phyloP scores from a whole-genome alignment of 192 early-diverging fungal genomes.

The Coemansia sp. region DNA sequence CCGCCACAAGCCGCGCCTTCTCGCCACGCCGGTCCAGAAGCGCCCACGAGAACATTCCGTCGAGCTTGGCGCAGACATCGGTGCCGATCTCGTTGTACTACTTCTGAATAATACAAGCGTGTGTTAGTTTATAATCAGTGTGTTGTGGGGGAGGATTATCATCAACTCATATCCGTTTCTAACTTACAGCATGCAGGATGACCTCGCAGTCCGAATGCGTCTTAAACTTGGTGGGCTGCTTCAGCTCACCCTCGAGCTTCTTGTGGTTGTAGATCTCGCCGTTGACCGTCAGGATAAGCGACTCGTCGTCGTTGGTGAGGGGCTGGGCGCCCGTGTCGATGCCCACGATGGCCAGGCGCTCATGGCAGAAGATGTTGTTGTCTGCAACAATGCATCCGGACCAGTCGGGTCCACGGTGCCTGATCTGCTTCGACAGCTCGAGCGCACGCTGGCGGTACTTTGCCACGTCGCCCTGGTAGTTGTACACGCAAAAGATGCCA shows the following conservation, averaged over 20 bases:
- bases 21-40: slow-evolving; percentile 75
- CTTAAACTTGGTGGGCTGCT: slow-evolving; percentile 75
- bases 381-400: slow-evolving; percentile 79
- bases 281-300: slow-evolving; percentile 88
- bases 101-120: not conserved
- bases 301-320: slow-evolving; percentile 87
- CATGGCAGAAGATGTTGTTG: slow-evolving; percentile 92
- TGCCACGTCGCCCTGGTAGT: slow-evolving; percentile 75
- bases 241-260: slow-evolving; percentile 71
- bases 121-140: not conserved
- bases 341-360: slow-evolving; percentile 98
- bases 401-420: slow-evolving; percentile 99
- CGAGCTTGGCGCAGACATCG: slow-evolving; percentile 82
- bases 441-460: slow-evolving; percentile 82
- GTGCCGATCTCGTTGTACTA: slow-evolving; percentile 84
- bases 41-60: slow-evolving; percentile 97
- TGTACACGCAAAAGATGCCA: slow-evolving; percentile 95
- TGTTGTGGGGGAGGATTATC: not conserved
- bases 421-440: slow-evolving; percentile 72
- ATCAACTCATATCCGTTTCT: not conserved
- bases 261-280: slow-evolving; percentile 99
- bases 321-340: slow-evolving; percentile 96
- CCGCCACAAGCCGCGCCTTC: slow-evolving; percentile 82
- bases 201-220: slow-evolving; percentile 98
- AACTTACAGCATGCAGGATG: slow-evolving; percentile 75